phyloP scores from a whole-genome alignment of 257 asterid genomes.

The Orobanche coerulescens region DNA sequence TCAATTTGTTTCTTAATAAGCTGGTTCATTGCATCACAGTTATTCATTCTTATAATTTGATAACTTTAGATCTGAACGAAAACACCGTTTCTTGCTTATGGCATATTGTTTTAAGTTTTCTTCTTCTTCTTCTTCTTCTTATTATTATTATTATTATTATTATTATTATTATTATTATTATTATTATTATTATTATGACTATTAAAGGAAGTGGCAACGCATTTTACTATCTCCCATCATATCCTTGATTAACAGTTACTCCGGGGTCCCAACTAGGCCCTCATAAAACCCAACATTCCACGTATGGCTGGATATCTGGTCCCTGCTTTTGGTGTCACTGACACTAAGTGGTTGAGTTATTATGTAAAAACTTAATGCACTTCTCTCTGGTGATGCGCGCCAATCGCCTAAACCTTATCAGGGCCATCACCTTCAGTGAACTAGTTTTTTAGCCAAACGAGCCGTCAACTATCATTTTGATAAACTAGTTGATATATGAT shows the following conservation, averaged over 20 bases:
- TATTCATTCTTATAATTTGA: not conserved
- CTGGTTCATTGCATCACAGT: not conserved
- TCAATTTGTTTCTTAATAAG: not conserved
- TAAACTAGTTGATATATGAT: not conserved
- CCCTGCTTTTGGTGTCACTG: not conserved
- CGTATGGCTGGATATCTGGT: not conserved
- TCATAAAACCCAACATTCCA: no score
- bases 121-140: no score
- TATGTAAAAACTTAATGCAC: not conserved
- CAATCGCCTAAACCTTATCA: no score
- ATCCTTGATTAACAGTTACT: no score
- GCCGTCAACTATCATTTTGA: no score
- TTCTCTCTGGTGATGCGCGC: no score
- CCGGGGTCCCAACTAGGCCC: no score
- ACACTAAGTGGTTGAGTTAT: not conserved
- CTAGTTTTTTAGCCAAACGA: no score
- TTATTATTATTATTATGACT: no score
- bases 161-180: no score
- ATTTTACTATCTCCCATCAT: conserved; percentile 12
- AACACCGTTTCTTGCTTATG: not conserved
- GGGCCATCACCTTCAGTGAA: no score
- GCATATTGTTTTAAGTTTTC: not conserved
- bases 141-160: no score
- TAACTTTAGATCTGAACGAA: not conserved
- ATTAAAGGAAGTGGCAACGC: not conserved